These are phyloP conservation scores for Pichia thaimueangensis DNA, from an alignment of 805 yeast species.

Conservation along the genomic window DNA sequence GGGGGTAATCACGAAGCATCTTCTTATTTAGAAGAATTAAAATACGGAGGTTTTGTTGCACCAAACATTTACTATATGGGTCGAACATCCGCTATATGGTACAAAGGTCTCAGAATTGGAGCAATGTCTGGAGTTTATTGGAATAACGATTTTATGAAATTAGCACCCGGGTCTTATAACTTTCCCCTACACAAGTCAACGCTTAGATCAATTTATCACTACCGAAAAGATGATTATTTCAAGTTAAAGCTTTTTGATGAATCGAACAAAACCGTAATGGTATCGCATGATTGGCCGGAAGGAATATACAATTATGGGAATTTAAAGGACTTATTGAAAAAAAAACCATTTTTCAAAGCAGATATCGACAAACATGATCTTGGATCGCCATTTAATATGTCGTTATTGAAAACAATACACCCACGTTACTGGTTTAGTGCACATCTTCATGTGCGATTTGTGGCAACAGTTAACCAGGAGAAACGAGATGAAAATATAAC, in stretches of 20 bases:
- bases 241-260: constrained; percentile 42
- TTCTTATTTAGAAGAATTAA: constrained; percentile 62
- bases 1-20: constrained; percentile 97
- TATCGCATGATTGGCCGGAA: constrained; percentile 95
- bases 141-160: constrained; percentile 37
- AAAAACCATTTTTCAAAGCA: constrained; percentile 59
- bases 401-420: constrained; percentile 43
- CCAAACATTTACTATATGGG: constrained; percentile 85
- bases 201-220: constrained; percentile 64
- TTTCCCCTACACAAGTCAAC: constrained; percentile 44
- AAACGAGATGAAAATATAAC: neutral
- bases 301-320: constrained; percentile 67
- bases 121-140: constrained; percentile 85
- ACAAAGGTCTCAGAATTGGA: constrained; percentile 66
- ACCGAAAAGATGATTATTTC: constrained; percentile 55
- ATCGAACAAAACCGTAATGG: constrained; percentile 41
- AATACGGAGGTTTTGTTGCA: constrained; percentile 90
- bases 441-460: constrained; percentile 74
- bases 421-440: constrained; percentile 85
- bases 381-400: constrained; percentile 67
- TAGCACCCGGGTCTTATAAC: constrained; percentile 30
- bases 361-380: constrained; percentile 57
- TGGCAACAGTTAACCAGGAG: constrained; percentile 34
- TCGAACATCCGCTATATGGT: constrained; percentile 65
- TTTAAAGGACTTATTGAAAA: constrained; percentile 37